phyloP scores from a whole-genome alignment of 345 rosid species.

The Euphorbia tirucalli region DNA sequence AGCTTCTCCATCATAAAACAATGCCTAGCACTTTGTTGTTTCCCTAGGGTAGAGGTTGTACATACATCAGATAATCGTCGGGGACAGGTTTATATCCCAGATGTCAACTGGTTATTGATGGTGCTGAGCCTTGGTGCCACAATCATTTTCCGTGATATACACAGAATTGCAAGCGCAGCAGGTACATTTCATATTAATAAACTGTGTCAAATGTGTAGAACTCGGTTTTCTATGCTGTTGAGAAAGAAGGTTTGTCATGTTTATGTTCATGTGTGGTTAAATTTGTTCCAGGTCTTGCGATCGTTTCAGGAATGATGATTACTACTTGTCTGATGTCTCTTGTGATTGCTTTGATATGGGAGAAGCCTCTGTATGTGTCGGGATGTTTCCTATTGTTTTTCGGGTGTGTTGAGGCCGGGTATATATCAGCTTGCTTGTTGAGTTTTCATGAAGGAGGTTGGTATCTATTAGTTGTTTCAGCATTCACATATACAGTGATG shows the following conservation, averaged over 20 bases:
- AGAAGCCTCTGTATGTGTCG: conserved; percentile 36
- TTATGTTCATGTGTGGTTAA: conserved; percentile 3
- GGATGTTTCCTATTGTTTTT: conserved; percentile 46
- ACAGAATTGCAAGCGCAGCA: conserved; percentile 45
- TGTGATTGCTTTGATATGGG: conserved; percentile 55
- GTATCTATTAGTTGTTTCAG: conserved; percentile 41
- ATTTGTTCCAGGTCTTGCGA: conserved; percentile 44
- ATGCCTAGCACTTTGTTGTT: conserved; percentile 55
- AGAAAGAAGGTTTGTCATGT: background rate
- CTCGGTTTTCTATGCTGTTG: background rate
- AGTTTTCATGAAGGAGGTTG: conserved; percentile 55
- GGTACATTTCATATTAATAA: conserved; percentile 26
- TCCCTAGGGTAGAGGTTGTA: conserved; percentile 57
- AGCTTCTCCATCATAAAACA: conserved; percentile 65
- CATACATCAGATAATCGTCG: conserved; percentile 51
- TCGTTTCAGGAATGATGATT: conserved; percentile 52
- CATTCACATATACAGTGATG: conserved; percentile 42
- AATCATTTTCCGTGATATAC: conserved; percentile 40
- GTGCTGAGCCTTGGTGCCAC: conserved; percentile 49
- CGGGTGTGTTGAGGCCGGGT: conserved; percentile 46
- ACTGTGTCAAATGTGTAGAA: background rate
- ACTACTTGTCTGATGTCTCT: conserved; percentile 66
- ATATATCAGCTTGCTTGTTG: conserved; percentile 39
- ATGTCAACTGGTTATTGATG: conserved; percentile 60
- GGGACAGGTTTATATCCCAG: conserved; percentile 65